These are phyloP conservation scores for Cladosporium sp. DNA, from an alignment of 2,329 filamentous ascomycete species.

Conservation along the genomic window DNA sequence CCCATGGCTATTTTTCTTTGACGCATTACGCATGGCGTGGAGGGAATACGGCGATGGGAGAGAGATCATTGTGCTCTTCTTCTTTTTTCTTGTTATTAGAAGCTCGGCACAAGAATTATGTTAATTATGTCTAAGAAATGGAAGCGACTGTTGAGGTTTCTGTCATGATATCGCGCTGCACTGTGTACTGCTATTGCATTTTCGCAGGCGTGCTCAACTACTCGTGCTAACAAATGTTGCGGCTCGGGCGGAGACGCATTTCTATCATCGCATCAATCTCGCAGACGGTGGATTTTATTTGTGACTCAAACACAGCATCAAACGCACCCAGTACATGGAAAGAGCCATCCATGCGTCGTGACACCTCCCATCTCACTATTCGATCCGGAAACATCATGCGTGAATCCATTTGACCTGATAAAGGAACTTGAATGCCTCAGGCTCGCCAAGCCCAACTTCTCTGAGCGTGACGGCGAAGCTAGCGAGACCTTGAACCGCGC, in stretches of 20 bases:
- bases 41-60: background rate
- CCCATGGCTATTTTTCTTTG: background rate
- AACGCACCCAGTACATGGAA: no score
- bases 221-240: no score
- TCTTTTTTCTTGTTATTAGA: background rate
- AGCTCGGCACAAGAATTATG: conserved; percentile 4
- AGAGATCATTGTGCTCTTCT: background rate
- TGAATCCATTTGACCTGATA: no score
- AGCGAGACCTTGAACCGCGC: background rate
- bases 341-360: no score
- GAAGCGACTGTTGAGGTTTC: conserved; percentile 1
- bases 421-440: background rate
- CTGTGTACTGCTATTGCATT: no score
- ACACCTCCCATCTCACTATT: no score
- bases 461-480: background rate
- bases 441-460: no score
- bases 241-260: no score
- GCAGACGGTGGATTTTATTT: no score
- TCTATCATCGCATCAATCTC: no score
- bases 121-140: conserved; percentile 7
- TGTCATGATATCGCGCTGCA: background rate
- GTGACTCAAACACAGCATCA: no score
- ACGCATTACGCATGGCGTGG: conserved; percentile 2
- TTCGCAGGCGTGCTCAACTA: background rate
- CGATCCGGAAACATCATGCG: no score